Conservation (phyloP, 2,329 filamentous ascomycete species). For the Diaporthe sp. region DNA sequence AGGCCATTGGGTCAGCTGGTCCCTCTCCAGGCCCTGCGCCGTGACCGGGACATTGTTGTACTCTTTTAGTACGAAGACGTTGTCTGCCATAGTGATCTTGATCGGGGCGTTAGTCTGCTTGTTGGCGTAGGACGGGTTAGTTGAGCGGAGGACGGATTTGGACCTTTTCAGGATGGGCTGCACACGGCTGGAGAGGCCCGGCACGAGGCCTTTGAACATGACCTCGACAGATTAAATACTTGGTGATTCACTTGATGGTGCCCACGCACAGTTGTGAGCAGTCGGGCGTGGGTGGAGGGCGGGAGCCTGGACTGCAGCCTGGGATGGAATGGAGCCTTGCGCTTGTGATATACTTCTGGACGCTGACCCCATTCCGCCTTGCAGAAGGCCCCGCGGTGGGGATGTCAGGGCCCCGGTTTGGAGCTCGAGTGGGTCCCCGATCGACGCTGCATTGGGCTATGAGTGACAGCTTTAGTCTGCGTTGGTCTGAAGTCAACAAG, state of each 20-base stretch:
- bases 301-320: background rate
- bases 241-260: background rate
- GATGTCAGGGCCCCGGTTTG: background rate
- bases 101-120: too few relatives aligned
- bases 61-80: conserved; percentile 55
- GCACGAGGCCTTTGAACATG: background rate
- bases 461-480: background rate
- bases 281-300: background rate
- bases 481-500: background rate
- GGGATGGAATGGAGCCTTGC: background rate
- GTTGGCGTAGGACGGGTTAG: background rate
- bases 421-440: background rate
- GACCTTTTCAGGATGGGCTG: background rate
- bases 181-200: background rate
- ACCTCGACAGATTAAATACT: background rate
- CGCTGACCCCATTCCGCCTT: background rate
- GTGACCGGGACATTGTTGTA: conserved; percentile 56
- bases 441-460: background rate
- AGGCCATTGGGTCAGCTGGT: conserved; percentile 61
- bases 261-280: background rate
- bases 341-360: background rate
- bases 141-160: background rate
- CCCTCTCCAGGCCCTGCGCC: conserved; percentile 60
- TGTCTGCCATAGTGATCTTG: conserved; percentile 1
- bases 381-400: background rate